phyloP scores from a whole-genome alignment of 2,329 filamentous ascomycete species.

The Colletotrichum ledebouriae region DNA sequence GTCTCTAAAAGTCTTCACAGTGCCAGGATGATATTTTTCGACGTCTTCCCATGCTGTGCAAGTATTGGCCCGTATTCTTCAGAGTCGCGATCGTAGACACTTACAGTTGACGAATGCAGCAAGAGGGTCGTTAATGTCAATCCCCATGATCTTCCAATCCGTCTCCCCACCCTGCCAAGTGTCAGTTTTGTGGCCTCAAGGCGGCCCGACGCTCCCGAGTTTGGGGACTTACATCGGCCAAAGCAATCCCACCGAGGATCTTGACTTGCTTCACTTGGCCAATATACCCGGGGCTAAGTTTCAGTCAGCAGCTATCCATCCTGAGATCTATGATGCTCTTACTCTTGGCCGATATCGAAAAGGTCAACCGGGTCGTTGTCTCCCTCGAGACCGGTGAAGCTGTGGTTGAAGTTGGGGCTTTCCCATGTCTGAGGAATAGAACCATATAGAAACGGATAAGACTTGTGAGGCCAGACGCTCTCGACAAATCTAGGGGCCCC shows the following conservation, averaged over 20 bases:
- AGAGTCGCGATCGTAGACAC: not conserved
- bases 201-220: accelerated
- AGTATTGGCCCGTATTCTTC: not conserved
- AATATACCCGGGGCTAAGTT: conserved; percentile 47
- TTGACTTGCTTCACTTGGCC: conserved; percentile 59
- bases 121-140: conserved; percentile 56
- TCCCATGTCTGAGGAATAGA: conserved; percentile 62
- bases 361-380: conserved; percentile 60
- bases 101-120: conserved; percentile 52
- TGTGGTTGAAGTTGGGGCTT: conserved; percentile 55
- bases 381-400: conserved; percentile 53
- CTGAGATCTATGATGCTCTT: conserved; percentile 23
- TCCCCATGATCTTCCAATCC: conserved; percentile 57
- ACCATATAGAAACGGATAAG: conserved; percentile 59
- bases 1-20: conserved; percentile 52
- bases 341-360: conserved; percentile 55
- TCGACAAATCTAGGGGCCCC: conserved; percentile 55
- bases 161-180: conserved; percentile 48
- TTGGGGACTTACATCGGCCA: conserved; percentile 52
- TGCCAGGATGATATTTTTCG: conserved; percentile 55
- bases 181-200: not conserved
- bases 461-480: conserved; percentile 59
- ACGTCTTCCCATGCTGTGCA: conserved; percentile 52
- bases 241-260: conserved; percentile 55
- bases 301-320: not conserved